Evolutionary conservation across 768 basidiomycete species (phyloP), one percentile per base, ranked within the genome.

Genomic region (Amanita phalloides): DNA sequence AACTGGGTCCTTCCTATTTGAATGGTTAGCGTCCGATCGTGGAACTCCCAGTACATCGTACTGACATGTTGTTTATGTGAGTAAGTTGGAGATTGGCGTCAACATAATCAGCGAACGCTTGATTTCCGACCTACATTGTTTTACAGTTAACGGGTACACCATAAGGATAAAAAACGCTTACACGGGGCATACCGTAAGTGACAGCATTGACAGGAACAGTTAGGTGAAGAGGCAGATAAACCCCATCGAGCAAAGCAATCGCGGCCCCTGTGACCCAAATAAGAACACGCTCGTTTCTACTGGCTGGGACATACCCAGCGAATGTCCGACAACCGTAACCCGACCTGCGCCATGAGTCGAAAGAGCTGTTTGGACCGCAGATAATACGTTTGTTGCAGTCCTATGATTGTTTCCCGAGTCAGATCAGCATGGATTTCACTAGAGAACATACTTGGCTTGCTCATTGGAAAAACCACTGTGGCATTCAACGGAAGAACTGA

Each of bases 101-200:
- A 45, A 83, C 75, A 56, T 78, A 81, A 58, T 81, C 55, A 0
- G 81, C 81, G 55, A 83, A 86, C 1, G 70, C 78, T 59, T 75
- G 74, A 61, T 84, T 82, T 10, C 82, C 80, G 25, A 74, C 73
- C 73, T 73, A 37, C 4, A 41, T 10, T 20, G 37, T 4, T 28
- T 30, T 9, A 1, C 7, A 3, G 7, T 8, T n/a, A 13, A 51
- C 43, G 23, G 20, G 4, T 23, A 52, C 23, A 6, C 49, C 45
- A 28, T 14, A 17, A 44, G 14, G 13, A 6, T 17, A 25, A 7
- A 26, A 3, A n/a, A 30, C 61, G 55, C 66, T 32, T 59, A 72
- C 74, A 36, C 74, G 62, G 23, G 74, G 73, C 60, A 73, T 58
- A 5, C 73, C 75, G 48, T 74, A 77, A 7, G 62, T 62, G 48